Conservation (phyloP, 2,329 filamentous ascomycete genomes). For the Trichoderma harzianum region DNA sequence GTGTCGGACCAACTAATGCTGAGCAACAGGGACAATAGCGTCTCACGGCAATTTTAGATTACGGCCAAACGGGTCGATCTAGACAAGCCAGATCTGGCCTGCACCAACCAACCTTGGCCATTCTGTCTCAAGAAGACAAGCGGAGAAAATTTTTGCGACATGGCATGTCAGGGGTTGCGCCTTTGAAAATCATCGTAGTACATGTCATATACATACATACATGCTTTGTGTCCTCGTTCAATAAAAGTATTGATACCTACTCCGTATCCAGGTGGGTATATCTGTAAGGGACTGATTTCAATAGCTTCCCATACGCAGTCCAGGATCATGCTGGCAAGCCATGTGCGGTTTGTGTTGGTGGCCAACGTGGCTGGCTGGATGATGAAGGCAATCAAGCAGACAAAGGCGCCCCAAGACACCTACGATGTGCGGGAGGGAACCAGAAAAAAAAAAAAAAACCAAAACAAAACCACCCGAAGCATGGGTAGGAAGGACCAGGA, state of each 20-base stretch:
- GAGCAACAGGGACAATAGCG: conserved; percentile 17
- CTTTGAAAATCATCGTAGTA: neutral
- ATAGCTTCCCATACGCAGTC: neutral
- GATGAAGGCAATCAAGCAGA: neutral
- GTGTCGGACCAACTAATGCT: conserved; percentile 13
- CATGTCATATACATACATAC: neutral
- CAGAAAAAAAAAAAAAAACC: neutral
- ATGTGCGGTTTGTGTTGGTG: neutral
- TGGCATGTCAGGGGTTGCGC: conserved; percentile 6
- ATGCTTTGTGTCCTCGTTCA: neutral
- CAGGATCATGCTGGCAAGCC: neutral
- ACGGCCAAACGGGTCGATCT: conserved; percentile 18
- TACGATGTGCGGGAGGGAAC: neutral
- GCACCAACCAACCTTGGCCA: conserved; percentile 10
- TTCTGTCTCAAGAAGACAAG: neutral
- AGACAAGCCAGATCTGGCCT: conserved; percentile 17
- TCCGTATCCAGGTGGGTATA: neutral
- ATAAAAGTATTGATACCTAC: neutral
- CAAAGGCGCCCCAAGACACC: neutral
- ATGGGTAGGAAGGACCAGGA: neutral
- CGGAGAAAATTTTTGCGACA: conserved; percentile 14
- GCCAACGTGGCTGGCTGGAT: neutral
- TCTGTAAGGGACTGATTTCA: neutral
- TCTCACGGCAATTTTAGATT: conserved; percentile 20
- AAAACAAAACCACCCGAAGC: neutral